Conservation (phyloP, 805 yeast genomes). For the Yarrowia phangngaensis region DNA sequence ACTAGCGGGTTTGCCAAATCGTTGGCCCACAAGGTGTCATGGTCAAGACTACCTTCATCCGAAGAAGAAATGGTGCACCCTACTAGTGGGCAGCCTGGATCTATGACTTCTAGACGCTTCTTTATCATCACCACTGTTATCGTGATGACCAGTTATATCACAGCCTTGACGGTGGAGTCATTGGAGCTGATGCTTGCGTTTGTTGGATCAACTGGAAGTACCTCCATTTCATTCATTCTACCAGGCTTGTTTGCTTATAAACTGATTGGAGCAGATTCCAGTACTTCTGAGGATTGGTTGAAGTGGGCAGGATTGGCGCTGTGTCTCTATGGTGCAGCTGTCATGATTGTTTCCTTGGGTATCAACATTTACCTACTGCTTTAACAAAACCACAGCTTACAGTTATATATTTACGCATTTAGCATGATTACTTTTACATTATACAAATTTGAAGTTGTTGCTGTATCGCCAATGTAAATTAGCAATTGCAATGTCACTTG, state of each 20-base stretch:
- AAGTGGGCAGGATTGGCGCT: constrained; percentile 54
- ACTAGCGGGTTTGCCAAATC: constrained; percentile 38
- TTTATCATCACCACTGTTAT: constrained; percentile 44
- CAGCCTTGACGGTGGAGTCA: constrained; percentile 66
- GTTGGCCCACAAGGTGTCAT: constrained; percentile 1
- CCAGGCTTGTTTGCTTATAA: constrained; percentile 85
- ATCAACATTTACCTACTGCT: constrained; percentile 36
- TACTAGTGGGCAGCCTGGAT: constrained; percentile 10
- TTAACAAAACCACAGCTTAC: too few species aligned
- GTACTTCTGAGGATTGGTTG: constrained; percentile 37
- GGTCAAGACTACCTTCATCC: constrained; percentile 12
- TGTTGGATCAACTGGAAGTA: constrained; percentile 92
- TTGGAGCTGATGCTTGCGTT: constrained; percentile 78
- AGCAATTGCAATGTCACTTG: too few species aligned
- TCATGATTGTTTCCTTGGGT: constrained; percentile 64
- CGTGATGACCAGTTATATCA: constrained; percentile 53
- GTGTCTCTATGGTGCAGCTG: constrained; percentile 62
- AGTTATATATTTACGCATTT: too few species aligned
- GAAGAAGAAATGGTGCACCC: constrained; percentile 23
- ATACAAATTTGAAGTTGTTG: too few species aligned
- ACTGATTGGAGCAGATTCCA: constrained; percentile 43
- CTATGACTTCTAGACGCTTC: constrained; percentile 36
- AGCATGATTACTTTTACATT: too few species aligned
- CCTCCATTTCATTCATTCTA: constrained; percentile 82
- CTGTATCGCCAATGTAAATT: too few species aligned